phyloP scores from a whole-genome alignment of 1,284 basidiomycete species.

The Mycena citricolor region DNA sequence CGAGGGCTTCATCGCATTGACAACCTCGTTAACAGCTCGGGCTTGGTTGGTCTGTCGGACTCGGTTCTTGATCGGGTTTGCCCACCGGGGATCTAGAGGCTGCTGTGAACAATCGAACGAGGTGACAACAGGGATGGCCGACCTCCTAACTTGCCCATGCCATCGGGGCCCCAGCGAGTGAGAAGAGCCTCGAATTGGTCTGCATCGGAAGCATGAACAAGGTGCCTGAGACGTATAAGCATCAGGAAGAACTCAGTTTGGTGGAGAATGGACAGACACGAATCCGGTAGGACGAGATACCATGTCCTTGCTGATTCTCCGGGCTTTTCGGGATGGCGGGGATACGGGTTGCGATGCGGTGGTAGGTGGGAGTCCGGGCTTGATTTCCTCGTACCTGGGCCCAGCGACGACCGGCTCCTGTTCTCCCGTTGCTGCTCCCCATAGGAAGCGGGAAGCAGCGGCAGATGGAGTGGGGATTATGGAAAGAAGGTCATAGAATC shows the following conservation, averaged over 20 bases:
- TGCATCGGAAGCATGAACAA: slow-evolving; percentile 91
- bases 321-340: slow-evolving; percentile 50
- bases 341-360: slow-evolving; percentile 29
- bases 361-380: slow-evolving; percentile 20
- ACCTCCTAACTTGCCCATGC: slow-evolving; percentile 90
- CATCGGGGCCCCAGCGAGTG: slow-evolving; percentile 88
- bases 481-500: slow-evolving; percentile 85
- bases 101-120: slow-evolving; percentile 22
- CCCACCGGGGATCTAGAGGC: slow-evolving; percentile 82
- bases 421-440: slow-evolving; percentile 43
- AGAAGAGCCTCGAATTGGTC: slow-evolving; percentile 90
- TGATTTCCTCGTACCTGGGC: slow-evolving; percentile 61
- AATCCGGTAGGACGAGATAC: slow-evolving; percentile 83
- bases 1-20: slow-evolving; percentile 64
- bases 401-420: slow-evolving; percentile 52
- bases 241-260: slow-evolving; percentile 26
- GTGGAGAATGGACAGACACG: slow-evolving; percentile 57
- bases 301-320: slow-evolving; percentile 81
- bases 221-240: slow-evolving; percentile 59
- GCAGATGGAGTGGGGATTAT: slow-evolving; percentile 71
- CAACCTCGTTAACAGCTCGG: slow-evolving; percentile 80
- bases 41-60: slow-evolving; percentile 77
- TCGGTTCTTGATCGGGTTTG: slow-evolving; percentile 83
- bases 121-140: slow-evolving; percentile 34
- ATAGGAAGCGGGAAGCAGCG: slow-evolving; percentile 63